Evolutionary conservation across 2,329 filamentous ascomycete species (phyloP).

Genomic region (Chalara sp.): DNA sequence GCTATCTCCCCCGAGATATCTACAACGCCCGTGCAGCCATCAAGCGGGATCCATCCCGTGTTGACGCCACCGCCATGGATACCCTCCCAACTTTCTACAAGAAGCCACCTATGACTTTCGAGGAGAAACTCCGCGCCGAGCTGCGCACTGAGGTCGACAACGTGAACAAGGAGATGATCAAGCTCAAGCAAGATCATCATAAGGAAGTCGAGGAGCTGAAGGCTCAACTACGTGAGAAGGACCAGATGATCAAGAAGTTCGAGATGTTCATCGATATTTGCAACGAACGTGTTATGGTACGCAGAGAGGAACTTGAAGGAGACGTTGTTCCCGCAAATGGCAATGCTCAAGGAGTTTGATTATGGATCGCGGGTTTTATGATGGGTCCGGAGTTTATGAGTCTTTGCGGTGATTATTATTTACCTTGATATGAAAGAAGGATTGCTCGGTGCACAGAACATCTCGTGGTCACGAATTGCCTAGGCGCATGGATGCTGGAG

Average conservation of each 20-base stretch:
- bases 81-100: slow-evolving; percentile 59
- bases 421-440: too few species aligned
- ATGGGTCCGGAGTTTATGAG: too few species aligned
- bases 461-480: too few species aligned
- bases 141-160: slow-evolving; percentile 54
- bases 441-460: too few species aligned
- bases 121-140: slow-evolving; percentile 58
- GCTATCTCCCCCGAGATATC: slow-evolving; percentile 57
- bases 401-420: too few species aligned
- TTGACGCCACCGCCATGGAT: slow-evolving; percentile 50
- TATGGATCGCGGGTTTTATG: too few species aligned
- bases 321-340: slow-evolving; percentile 16
- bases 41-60: slow-evolving; percentile 57
- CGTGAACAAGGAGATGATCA: slow-evolving; percentile 48
- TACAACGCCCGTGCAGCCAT: slow-evolving; percentile 63
- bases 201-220: slow-evolving; percentile 53
- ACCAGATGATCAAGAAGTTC: slow-evolving; percentile 55
- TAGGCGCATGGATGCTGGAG: too few species aligned
- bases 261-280: slow-evolving; percentile 67
- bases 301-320: slow-evolving; percentile 45
- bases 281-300: slow-evolving; percentile 59
- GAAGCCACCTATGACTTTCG: slow-evolving; percentile 55
- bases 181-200: slow-evolving; percentile 48
- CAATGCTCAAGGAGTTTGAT: slow-evolving; percentile 6
- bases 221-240: slow-evolving; percentile 54